phyloP scores from a whole-genome alignment of 1,284 basidiomycete species.

The Papiliotrema terrestris region DNA sequence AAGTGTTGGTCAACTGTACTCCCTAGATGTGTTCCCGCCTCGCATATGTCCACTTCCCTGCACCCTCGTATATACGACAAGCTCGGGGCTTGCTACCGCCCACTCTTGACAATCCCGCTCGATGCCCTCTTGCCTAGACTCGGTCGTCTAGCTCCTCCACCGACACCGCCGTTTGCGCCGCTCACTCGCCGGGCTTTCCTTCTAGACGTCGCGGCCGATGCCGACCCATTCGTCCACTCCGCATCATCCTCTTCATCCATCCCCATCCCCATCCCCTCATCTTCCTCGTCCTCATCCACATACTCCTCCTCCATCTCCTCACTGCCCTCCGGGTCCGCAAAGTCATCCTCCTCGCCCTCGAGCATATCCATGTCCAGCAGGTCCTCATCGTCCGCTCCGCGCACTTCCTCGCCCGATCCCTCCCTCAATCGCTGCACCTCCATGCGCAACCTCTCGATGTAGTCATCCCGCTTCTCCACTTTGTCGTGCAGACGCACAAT shows the following conservation, averaged over 20 bases:
- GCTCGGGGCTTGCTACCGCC: not conserved
- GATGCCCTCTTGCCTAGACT: not conserved
- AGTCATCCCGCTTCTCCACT: conserved; percentile 76
- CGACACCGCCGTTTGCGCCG: not conserved
- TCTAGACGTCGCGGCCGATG: not conserved
- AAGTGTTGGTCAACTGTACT: no score
- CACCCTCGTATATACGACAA: no score
- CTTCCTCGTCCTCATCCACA: conserved; percentile 9
- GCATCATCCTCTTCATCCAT: conserved; percentile 8
- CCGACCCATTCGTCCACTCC: not conserved
- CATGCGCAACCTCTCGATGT: conserved; percentile 65
- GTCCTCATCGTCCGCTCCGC: conserved; percentile 36
- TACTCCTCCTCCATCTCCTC: conserved; percentile 39
- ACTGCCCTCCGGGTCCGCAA: conserved; percentile 15
- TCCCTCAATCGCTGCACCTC: conserved; percentile 65
- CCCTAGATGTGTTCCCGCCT: no score
- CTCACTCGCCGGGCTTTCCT: not conserved
- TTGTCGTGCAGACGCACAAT: conserved; percentile 71
- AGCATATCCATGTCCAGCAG: conserved; percentile 39
- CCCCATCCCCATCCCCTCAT: conserved; percentile 5
- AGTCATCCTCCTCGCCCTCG: conserved; percentile 34
- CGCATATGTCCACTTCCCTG: no score
- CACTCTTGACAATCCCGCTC: not conserved
- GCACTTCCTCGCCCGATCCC: conserved; percentile 17
- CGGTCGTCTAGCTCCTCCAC: not conserved